A percentile compares a stretch with the other conserved stretches of the same genome.
These are phyloP conservation scores for Solanum paucissectum DNA, from an alignment of 257 asterid genomes.

Conservation along the genomic window DNA sequence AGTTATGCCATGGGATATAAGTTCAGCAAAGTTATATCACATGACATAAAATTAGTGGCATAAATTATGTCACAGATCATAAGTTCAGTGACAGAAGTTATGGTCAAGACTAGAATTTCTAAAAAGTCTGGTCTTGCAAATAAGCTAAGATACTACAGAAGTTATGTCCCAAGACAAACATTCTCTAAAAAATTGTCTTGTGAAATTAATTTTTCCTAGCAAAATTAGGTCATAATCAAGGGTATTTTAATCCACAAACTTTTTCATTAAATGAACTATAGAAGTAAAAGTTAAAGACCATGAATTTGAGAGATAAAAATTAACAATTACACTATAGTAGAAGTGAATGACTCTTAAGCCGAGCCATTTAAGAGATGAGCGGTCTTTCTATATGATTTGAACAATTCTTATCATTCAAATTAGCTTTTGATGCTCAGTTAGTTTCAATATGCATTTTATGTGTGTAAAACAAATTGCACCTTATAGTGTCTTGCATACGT, in stretches of 20 bases:
- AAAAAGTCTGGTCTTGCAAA: no score
- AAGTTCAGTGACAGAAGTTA: no score
- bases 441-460: no score
- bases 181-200: not conserved
- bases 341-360: not conserved
- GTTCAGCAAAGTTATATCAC: no score
- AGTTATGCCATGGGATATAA: rapidly evolving
- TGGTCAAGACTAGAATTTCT: no score
- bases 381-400: no score
- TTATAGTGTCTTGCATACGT: not conserved
- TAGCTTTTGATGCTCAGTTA: rapidly evolving
- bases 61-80: no score
- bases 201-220: not conserved
- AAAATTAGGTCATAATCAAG: not conserved
- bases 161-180: not conserved
- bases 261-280: not conserved
- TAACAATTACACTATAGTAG: not conserved
- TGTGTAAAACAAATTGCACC: not conserved
- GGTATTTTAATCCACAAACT: no score
- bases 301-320: not conserved
- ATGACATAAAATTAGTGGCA: no score
- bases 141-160: not conserved
- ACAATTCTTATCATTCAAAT: no score
- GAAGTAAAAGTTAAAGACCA: not conserved
- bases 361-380: not conserved